Evolutionary conservation across 768 basidiomycete genomes (phyloP), one percentile per base, ranked within the genome.

Genomic region (Tricholomella constricta): DNA sequence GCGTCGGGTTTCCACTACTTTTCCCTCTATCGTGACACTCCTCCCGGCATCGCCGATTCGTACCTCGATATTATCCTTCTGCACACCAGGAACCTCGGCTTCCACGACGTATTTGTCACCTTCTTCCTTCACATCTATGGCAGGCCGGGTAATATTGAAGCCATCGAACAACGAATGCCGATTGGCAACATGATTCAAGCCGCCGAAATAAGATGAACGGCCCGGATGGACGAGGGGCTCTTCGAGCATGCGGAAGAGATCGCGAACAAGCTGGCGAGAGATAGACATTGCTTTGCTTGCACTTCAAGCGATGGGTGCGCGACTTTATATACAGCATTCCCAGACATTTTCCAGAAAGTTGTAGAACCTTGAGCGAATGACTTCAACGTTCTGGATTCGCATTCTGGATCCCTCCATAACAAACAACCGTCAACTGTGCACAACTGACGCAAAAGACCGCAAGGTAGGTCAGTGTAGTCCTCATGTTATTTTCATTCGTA

Each of bases 1-100:
- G 46, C 51, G 43, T 45, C 59, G 52, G 19, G 70, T 66, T 37
- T 69, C 69, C 42, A 67, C 61, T 34, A 81, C 68, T 60, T 78
- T 84, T 7, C 89, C 89, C 64, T 88, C 82, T 51, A 92, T 89
- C 3, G 84, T 89, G 51, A 91, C 64, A 55, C 82, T 88, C 51
- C 81, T 77, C 2, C 88, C 89, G 14, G 78, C 81, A 51, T 89
- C 85, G 8, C 87, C 86, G 52, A 91, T 74, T 7, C 82, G 78
- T 45, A 91, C 78, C 50, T 88, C 79, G 8, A 91, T 64, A 61
- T 90, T 83, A 59, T 91, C 88, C 72, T 85, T 89, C 66, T 82
- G 84, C 23, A 91, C 82, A 1, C 89, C 89, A 19, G 89, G 90
- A 23, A 92, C 62, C 62, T 92, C 90, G 1, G 88, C 88, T 61